These are phyloP conservation scores for Chionographis japonica DNA, from an alignment of 106 monocot species.

Conservation along the genomic window DNA sequence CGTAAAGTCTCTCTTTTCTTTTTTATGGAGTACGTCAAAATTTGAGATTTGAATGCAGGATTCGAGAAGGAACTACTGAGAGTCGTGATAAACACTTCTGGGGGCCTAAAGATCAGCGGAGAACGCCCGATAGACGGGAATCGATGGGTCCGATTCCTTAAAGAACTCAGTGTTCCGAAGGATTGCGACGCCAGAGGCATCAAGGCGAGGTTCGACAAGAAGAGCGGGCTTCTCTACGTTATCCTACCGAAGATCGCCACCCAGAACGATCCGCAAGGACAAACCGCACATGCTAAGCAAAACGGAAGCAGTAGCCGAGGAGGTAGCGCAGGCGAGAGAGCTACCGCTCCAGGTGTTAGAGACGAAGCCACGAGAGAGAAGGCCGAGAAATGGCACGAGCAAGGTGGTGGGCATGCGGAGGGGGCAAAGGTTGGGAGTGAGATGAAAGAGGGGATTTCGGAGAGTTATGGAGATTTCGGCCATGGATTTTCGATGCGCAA, in stretches of 20 bases:
- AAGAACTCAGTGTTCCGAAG: slow-evolving; percentile 14
- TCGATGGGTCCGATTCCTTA: slow-evolving; percentile 29
- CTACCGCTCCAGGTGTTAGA: no score
- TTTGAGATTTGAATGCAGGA: slow-evolving; percentile 8
- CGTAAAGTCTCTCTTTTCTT: background rate
- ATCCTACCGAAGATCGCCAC: slow-evolving; percentile 11
- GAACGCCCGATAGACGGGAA: slow-evolving; percentile 23
- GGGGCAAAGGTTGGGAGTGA: no score
- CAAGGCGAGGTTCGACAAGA: slow-evolving; percentile 36
- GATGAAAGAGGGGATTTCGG: no score
- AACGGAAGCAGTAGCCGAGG: no score
- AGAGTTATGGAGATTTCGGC: no score
- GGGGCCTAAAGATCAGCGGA: slow-evolving; percentile 41
- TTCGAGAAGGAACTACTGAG: slow-evolving; percentile 44
- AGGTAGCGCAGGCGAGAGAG: no score
- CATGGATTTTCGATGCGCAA: no score
- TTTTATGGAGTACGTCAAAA: background rate
- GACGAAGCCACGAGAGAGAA: no score
- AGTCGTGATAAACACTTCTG: slow-evolving; percentile 20
- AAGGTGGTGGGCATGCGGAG: no score
- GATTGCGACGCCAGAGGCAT: slow-evolving; percentile 13
- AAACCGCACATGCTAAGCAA: no score
- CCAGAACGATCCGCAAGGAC: background rate
- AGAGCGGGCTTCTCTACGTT: slow-evolving; percentile 22
- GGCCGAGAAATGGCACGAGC: no score